Percentiles rank a stretch among this genome's conserved stretches.
These are phyloP conservation scores for Trichosporon asahii DNA, from an alignment of 1,284 basidiomycete genomes.

Conservation along the genomic window DNA sequence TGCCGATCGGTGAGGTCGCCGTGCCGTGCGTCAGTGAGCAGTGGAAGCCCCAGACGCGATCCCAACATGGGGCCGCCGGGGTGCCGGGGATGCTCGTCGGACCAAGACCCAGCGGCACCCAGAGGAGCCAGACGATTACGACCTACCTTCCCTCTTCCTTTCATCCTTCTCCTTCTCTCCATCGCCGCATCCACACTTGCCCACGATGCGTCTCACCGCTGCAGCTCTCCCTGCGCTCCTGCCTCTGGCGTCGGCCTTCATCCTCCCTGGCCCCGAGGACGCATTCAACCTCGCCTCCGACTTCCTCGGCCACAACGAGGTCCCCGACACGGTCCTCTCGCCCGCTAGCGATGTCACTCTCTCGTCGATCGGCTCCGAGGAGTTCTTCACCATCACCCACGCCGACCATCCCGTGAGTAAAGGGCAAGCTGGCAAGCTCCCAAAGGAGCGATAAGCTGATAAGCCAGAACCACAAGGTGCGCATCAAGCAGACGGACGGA, in stretches of 20 bases:
- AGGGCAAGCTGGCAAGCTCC: background rate
- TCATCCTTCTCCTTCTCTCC: background rate
- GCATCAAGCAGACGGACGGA: slow-evolving; percentile 50
- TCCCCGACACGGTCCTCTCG: slow-evolving; percentile 22
- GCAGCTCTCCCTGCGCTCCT: slow-evolving; percentile 24
- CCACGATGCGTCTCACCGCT: background rate
- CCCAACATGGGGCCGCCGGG: background rate
- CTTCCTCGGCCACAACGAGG: slow-evolving; percentile 25
- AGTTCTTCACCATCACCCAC: slow-evolving; percentile 32
- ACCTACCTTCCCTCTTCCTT: background rate
- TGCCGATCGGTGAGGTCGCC: background rate
- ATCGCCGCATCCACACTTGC: slow-evolving; percentile 1
- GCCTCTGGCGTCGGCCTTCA: slow-evolving; percentile 29
- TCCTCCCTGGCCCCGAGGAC: slow-evolving; percentile 35
- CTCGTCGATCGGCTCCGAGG: slow-evolving; percentile 36
- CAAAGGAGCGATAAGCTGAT: no score
- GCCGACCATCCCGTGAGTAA: slow-evolving; percentile 35
- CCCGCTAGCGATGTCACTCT: slow-evolving; percentile 40
- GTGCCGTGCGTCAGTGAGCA: background rate
- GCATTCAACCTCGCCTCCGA: slow-evolving; percentile 30
- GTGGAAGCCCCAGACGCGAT: background rate
- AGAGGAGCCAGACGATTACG: no score
- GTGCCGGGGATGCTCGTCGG: no score
- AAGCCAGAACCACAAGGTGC: slow-evolving; percentile 41
- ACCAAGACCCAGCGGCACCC: no score